Percentiles rank a stretch among this genome's conserved stretches.
These are phyloP conservation scores for Brettanomyces nanus DNA, from an alignment of 805 yeast genomes.

Conservation along the genomic window DNA sequence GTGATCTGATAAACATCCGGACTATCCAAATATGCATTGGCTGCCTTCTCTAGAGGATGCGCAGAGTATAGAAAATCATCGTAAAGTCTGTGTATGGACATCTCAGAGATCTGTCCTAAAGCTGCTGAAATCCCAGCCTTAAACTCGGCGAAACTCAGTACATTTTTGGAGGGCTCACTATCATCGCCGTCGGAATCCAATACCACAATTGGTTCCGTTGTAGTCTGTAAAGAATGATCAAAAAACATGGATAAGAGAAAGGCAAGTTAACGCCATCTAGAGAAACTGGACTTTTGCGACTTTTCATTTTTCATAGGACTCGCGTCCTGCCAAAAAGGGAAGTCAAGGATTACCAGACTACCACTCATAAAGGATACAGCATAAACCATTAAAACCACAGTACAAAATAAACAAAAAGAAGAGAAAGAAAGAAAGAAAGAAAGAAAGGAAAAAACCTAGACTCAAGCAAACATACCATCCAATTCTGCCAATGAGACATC, in stretches of 20 bases:
- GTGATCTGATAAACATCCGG: constrained; percentile 7
- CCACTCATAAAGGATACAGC: background rate
- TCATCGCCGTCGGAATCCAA: background rate
- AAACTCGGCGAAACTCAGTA: too few species aligned
- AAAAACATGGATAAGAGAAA: too few species aligned
- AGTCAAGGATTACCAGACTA: background rate
- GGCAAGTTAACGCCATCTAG: too few species aligned
- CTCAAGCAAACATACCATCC: constrained; percentile 37
- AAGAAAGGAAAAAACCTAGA: background rate
- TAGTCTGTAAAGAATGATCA: constrained; percentile 8
- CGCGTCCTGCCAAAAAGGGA: background rate
- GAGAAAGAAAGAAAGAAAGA: constrained; percentile 1
- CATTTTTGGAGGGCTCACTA: constrained; percentile 7
- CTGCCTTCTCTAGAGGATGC: constrained; percentile 30
- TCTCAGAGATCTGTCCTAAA: constrained; percentile 25
- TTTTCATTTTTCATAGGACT: too few species aligned
- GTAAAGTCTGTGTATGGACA: constrained; percentile 17
- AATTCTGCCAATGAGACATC: constrained; percentile 65
- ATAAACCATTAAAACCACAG: constrained; percentile 2
- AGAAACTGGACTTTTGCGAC: too few species aligned
- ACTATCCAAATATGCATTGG: constrained; percentile 31
- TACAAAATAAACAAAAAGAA: background rate
- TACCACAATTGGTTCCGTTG: background rate
- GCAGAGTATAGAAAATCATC: constrained; percentile 19
- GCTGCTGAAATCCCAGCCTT: constrained; percentile 27